A percentile compares a stretch with the other conserved stretches of the same genome.
phyloP scores from a whole-genome alignment of 129 eudicot species.

The Flaveria bidentis region DNA sequence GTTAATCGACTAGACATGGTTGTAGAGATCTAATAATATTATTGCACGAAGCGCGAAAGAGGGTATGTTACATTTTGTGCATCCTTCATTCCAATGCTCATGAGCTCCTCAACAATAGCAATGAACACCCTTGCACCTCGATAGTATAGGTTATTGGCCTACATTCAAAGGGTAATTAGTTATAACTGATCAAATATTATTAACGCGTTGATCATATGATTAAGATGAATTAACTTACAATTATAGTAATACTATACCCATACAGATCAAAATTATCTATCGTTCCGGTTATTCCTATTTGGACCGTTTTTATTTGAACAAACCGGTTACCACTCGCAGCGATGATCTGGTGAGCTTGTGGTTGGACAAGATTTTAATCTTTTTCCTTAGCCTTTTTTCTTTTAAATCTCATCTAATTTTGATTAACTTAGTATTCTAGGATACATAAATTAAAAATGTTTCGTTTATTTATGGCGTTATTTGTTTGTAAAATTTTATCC shows the following conservation, averaged over 20 bases:
- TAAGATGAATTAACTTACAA: constrained; percentile 10
- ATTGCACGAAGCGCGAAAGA: not conserved
- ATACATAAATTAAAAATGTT: no score
- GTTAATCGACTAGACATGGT: not conserved
- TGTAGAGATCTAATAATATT: not conserved
- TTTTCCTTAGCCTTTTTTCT: no score
- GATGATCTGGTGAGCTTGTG: no score
- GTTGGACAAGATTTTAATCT: no score
- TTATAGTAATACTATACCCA: not conserved
- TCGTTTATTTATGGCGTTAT: no score
- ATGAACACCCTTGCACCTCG: constrained; percentile 58
- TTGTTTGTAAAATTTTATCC: no score
- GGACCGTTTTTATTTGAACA: no score
- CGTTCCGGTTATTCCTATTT: no score
- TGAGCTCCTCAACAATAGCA: constrained; percentile 52
- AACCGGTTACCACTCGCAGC: no score
- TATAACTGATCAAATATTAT: not conserved
- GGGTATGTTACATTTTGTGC: constrained; percentile 41
- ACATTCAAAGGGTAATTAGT: constrained; percentile 1
- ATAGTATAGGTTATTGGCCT: constrained; percentile 50
- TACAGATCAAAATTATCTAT: no score
- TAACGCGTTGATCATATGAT: not conserved
- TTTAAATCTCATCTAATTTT: no score
- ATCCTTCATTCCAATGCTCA: constrained; percentile 51
- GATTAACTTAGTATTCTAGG: no score